Evolutionary conservation across 2,329 filamentous ascomycete genomes (phyloP).

Genomic region (Cercospora sp.): DNA sequence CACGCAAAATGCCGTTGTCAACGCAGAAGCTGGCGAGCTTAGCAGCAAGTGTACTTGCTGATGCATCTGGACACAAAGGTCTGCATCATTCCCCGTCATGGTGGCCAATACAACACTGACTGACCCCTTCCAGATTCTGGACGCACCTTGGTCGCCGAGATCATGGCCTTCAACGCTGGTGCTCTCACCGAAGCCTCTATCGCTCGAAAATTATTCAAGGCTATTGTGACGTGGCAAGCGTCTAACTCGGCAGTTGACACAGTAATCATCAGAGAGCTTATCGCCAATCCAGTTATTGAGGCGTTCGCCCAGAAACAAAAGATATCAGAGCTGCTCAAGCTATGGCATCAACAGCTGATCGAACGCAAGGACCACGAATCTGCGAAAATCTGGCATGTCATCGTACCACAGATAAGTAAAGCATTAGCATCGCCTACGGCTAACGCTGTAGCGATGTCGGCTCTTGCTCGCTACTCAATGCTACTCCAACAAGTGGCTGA

Average conservation of each 20-base stretch:
- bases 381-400: background rate
- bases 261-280: slow-evolving; percentile 10
- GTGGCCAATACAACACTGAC: background rate
- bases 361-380: slow-evolving; percentile 10
- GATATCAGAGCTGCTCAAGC: slow-evolving; percentile 33
- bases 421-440: slow-evolving; percentile 1
- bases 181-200: slow-evolving; percentile 43
- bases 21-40: slow-evolving; percentile 7
- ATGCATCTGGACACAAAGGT: slow-evolving; percentile 28
- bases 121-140: background rate
- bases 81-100: background rate
- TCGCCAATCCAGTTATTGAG: slow-evolving; percentile 37
- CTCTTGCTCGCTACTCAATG: background rate
- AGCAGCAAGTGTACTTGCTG: slow-evolving; percentile 10
- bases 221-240: background rate
- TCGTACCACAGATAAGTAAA: background rate
- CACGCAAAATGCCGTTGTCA: background rate
- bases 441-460: background rate
- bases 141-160: slow-evolving; percentile 46
- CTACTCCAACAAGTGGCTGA: slow-evolving; percentile 1
- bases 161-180: slow-evolving; percentile 50
- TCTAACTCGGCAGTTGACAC: background rate
- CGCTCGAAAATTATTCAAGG: slow-evolving; percentile 16
- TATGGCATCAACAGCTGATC: slow-evolving; percentile 35
- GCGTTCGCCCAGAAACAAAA: slow-evolving; percentile 35